phyloP scores from a whole-genome alignment of 371 early-diverging fungal genomes.

The Mucor ambiguus region DNA sequence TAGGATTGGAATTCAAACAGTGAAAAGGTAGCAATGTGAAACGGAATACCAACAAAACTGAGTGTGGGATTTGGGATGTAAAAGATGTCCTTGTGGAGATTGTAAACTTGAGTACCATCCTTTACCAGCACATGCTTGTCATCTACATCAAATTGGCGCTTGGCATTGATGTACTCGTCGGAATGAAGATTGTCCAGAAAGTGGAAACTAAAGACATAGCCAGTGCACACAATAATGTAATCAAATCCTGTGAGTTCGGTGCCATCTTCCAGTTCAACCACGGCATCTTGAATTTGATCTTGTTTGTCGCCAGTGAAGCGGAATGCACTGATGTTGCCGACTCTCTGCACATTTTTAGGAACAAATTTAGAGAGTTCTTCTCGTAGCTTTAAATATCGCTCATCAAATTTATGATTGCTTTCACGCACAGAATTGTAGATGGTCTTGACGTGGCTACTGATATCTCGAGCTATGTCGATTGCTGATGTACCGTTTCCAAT shows the following conservation, averaged over 20 bases:
- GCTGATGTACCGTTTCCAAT: constrained; percentile 55
- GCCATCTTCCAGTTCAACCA: constrained; percentile 46
- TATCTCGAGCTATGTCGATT: constrained; percentile 40
- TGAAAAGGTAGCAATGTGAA: constrained; percentile 58
- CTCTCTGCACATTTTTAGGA: constrained; percentile 14
- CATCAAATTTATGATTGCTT: constrained; percentile 29
- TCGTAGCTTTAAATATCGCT: constrained; percentile 38
- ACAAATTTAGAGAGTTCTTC: constrained; percentile 10
- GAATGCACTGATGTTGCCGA: constrained; percentile 15
- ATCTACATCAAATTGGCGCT: constrained; percentile 7
- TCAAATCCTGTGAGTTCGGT: constrained; percentile 39
- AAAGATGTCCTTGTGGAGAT: constrained; percentile 53
- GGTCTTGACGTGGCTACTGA: constrained; percentile 7
- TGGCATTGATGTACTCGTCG: constrained; percentile 7
- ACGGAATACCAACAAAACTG: constrained; percentile 60
- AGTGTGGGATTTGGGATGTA: constrained; percentile 58
- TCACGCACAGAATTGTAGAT: constrained; percentile 42
- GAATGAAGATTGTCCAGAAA: constrained; percentile 38
- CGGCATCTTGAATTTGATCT: constrained; percentile 10
- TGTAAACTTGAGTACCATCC: constrained; percentile 44
- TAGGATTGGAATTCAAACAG: constrained; percentile 55
- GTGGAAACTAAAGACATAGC: constrained; percentile 60
- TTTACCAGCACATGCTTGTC: constrained; percentile 28
- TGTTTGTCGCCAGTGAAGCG: not conserved
- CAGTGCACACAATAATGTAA: constrained; percentile 61